A percentile compares a stretch with the other conserved stretches of the same genome.
These are phyloP conservation scores for Xylaria telfairii DNA, from an alignment of 495 filamentous ascomycete genomes.

Conservation along the genomic window DNA sequence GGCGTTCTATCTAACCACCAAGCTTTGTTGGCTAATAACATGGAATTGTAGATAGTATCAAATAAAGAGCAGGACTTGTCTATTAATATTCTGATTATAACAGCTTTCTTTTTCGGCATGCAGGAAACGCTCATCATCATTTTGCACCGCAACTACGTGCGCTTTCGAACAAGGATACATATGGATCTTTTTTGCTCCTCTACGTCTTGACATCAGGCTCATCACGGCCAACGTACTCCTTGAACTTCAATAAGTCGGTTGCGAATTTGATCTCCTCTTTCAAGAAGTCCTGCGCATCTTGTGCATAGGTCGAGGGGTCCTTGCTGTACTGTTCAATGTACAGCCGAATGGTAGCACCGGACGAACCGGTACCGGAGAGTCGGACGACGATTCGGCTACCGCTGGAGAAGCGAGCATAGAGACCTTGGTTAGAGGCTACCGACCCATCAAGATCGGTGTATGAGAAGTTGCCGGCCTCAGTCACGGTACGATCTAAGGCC, in stretches of 20 bases:
- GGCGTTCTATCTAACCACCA: not conserved
- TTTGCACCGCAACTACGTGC: not conserved
- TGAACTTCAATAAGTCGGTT: conserved; percentile 81
- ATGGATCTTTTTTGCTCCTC: not conserved
- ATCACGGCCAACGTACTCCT: conserved; percentile 86
- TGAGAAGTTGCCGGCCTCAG: conserved; percentile 91
- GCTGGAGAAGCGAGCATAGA: conserved; percentile 93
- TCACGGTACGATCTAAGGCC: conserved; percentile 70
- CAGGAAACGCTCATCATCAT: conserved; percentile 18
- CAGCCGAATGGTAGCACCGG: conserved; percentile 92
- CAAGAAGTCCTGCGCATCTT: conserved; percentile 92
- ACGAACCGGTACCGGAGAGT: conserved; percentile 91
- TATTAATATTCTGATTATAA: conserved; percentile 19
- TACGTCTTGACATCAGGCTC: conserved; percentile 96
- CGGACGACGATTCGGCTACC: conserved; percentile 93
- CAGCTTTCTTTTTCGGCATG: not conserved
- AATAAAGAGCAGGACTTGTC: not conserved
- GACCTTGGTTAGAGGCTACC: conserved; percentile 92
- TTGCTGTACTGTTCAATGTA: conserved; percentile 91
- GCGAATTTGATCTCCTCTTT: conserved; percentile 86
- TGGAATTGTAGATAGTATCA: not conserved
- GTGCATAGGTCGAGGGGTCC: conserved; percentile 73
- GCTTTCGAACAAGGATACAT: not conserved
- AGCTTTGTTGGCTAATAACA: not conserved
- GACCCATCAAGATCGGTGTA: conserved; percentile 98